Base-by-base conservation (phyloP, 192 early-diverging fungal species). In the Umbelopsis sp. region DNA sequence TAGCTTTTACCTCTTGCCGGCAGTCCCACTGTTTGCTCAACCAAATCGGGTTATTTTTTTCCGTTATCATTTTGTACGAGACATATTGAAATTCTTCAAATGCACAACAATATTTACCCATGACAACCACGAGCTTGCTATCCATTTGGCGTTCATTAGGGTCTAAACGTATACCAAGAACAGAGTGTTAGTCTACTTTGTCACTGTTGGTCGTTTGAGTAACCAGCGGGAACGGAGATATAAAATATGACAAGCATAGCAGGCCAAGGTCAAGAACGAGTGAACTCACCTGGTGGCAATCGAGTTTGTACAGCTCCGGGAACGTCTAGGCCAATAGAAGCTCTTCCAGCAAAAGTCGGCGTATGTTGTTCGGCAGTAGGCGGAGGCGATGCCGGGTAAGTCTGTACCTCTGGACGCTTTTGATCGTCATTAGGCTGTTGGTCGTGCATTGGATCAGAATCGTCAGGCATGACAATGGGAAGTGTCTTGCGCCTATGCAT, bases 1-100 rank as follows among this genome's bases (percentile, higher is more conserved):
- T 97, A 95, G 83, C 86, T 87, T 80, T 99, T 99, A 23, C 97
- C 97, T 52, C 96, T 82, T 7, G 96, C 97, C 33, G 97, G 97
- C 52, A 98, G 78, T 9, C 97, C 97, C 30, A 96, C 92, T 90
- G 76, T 44, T 13, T 15, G 33, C 23, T 30, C 41, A 66, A 30
- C 7, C 6, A 65, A 22, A 49, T 46, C 16, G 22, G n/a, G 51
- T 22, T 49, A 37, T 35, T 51, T 27, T 68, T 35, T 48, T 51
- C 0, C 27, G 41, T 67, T 51, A n/a, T 41, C 23, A 18, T 46
- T 46, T 20, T 71, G 20, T 46, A 8, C 27, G 41, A 33, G 49
- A 18, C 46, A 52, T 33, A 21, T 5, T 10, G n/a, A 18, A 52
- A 35, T 37, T 68, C n/a, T 71, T 41, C 6, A 4, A 12, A 48